Conservation (phyloP, 257 asterid genomes). For the Catharanthus roseus region DNA sequence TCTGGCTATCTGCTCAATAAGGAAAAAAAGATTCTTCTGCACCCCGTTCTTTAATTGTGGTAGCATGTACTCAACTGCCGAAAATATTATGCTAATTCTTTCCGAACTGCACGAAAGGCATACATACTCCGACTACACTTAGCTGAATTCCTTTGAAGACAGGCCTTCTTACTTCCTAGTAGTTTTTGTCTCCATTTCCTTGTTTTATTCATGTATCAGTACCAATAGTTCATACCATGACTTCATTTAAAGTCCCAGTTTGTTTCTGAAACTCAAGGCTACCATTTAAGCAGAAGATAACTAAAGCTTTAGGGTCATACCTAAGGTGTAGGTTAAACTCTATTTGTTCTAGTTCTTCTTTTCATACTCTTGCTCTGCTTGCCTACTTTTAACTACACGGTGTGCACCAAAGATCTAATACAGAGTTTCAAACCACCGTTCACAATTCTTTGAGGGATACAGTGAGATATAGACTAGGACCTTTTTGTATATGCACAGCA, state of each 20-base stretch:
- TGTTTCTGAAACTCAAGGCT: not conserved
- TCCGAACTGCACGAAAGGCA: not conserved
- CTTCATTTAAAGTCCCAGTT: not conserved
- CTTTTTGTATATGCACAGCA: not conserved
- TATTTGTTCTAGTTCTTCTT: not conserved
- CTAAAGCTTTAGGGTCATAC: not conserved
- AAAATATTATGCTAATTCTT: not conserved
- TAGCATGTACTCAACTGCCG: not conserved
- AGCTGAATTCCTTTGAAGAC: not conserved
- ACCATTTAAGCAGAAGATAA: not conserved
- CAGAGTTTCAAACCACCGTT: not conserved
- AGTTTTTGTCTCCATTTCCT: not conserved
- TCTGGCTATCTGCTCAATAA: not conserved
- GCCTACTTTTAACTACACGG: not conserved
- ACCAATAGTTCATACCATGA: not conserved
- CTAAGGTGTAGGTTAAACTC: not conserved
- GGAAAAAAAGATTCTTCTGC: not conserved
- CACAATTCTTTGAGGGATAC: no score
- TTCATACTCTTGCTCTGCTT: not conserved
- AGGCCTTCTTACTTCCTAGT: not conserved
- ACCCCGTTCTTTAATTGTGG: not conserved
- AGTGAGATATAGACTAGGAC: no score
- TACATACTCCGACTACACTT: not conserved
- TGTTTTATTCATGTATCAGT: no score
- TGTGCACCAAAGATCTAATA: not conserved